Percentiles rank a stretch among this genome's conserved stretches.
Evolutionary conservation across 2,329 filamentous ascomycete species (phyloP).

Genomic region (Aspergillus alliaceus): DNA sequence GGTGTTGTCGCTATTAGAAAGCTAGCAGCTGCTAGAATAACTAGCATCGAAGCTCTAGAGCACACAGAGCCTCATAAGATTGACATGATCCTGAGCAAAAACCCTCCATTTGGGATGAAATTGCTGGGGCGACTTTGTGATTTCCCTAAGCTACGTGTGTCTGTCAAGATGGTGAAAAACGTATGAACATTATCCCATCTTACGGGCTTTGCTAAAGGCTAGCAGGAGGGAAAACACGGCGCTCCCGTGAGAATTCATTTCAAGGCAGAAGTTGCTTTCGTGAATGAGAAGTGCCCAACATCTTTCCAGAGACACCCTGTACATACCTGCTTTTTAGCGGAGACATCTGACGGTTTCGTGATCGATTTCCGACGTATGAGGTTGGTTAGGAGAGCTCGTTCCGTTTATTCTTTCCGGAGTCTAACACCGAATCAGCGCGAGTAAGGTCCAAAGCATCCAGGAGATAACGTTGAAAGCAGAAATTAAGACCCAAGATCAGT

Average conservation of each 20-base stretch:
- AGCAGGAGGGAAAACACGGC: conserved; percentile 33
- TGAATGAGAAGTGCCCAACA: conserved; percentile 63
- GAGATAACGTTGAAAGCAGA: conserved; percentile 61
- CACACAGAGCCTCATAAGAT: conserved; percentile 68
- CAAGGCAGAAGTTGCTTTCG: conserved; percentile 67
- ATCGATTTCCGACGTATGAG: conserved; percentile 66
- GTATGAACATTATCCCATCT: conserved; percentile 33
- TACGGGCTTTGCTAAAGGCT: conserved; percentile 9
- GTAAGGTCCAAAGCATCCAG: conserved; percentile 62
- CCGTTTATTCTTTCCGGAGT: background rate
- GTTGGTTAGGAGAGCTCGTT: conserved; percentile 32
- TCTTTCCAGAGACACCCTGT: conserved; percentile 66
- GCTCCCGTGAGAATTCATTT: conserved; percentile 60
- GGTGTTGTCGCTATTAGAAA: conserved; percentile 75
- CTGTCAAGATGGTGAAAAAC: conserved; percentile 52
- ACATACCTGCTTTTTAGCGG: conserved; percentile 71
- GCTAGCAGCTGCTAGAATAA: conserved; percentile 69
- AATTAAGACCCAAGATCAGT: conserved; percentile 55
- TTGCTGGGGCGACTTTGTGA: conserved; percentile 63
- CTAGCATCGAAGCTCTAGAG: conserved; percentile 69
- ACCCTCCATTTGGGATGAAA: conserved; percentile 78
- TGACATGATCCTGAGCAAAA: conserved; percentile 72
- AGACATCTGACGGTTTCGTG: conserved; percentile 67
- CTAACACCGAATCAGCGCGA: conserved; percentile 50
- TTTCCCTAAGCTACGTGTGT: conserved; percentile 69